Evolutionary conservation across 2,329 filamentous ascomycete species (phyloP), one percentile per base, ranked within the genome.

Genomic region (Aspergillus clavatus): DNA sequence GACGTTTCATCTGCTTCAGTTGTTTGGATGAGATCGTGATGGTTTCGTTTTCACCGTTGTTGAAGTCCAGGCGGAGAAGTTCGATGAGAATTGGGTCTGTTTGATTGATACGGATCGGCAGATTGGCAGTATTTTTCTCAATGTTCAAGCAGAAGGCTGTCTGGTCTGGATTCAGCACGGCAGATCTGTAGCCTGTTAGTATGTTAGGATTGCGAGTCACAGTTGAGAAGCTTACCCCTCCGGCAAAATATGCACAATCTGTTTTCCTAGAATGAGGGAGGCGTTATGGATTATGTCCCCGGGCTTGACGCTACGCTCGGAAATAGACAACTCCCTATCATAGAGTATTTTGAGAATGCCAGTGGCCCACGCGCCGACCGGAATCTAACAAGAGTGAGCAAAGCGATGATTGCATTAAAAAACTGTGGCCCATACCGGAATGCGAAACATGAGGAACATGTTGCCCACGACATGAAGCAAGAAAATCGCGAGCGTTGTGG

Each of bases 231-330:
- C 76, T 55, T 67, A 85, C 74, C 94, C 94, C 74, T 98, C 93
- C 2, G 93, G 93, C 44, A 98, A 75, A 61, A 98, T 95, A 64
- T 98, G 93, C 68, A 98, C 91, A 57, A 96, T 95, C 71, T 97
- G 90, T 66, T 89, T 93, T 61, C 93, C 93, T 71, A 95, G 79
- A 53, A 98, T 97, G 60, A 97, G 78, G 18, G 90, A 95, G 24
- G 88, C 81, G 65, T 97, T 96, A 65, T 96, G 88, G 50, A 95
- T 75, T 52, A 98, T 90, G 51, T 80, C 84, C 22, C 85, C 86
- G 12, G 90, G 82, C 63, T 95, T 95, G 63, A 98, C 91, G 61
- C 84, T 88, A 55, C 86, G 83, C 66, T 96, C 94, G n/a, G 88
- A 93, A 54, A 98, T 86, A 41, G 91, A 89, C 49, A 95, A 72